Evolutionary conservation across 495 filamentous ascomycete species (phyloP), one percentile per base, ranked within the genome.

Genomic region (Clavariopsis aquatica): DNA sequence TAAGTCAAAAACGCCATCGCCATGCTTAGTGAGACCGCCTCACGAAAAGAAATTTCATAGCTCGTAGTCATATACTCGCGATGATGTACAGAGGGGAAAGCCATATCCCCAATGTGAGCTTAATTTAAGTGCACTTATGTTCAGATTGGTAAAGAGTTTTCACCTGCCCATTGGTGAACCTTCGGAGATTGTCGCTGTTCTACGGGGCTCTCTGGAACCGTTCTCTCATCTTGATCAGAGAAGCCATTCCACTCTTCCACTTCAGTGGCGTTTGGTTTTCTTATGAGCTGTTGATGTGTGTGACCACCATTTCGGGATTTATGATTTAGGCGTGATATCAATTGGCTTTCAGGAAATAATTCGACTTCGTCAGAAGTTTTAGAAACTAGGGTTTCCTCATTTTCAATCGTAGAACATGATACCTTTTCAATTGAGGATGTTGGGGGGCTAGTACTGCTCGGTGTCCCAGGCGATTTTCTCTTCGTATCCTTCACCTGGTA

Each of bases 231-330:
- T 5, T 51, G 7, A 23, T 51, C 47, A 13, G 19, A 8, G 19
- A 51, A 51, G 6, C 47, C 47, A 51, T 28, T 51, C 47, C 47
- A 51, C 15, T 28, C 47, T 2, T 51, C 47, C 20, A 8, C 38
- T 10, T 43, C 38, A 43, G 6, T 17, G n/a, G n/a, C 38, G 38
- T 3, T 8, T 43, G 12, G 38, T 2, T 43, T 17, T 2, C 12
- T 17, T 43, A 3, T 43, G 38, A 17, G 4, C 3, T 43, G 38
- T n/a, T 17, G 38, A n/a, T 7, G 15, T 3, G 15, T 43, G 31
- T 12, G 31, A 34, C 31, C 6, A 12, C 6, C 31, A 12, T 12
- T 34, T 34, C 31, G 31, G 31, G 31, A 12, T 12, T 5, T 34
- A 34, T 12, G 31, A 5, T 34, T 12, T 34, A 34, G 12, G 12